Conservation (phyloP, 495 filamentous ascomycete genomes). For the Chaetomium fimeti region DNA sequence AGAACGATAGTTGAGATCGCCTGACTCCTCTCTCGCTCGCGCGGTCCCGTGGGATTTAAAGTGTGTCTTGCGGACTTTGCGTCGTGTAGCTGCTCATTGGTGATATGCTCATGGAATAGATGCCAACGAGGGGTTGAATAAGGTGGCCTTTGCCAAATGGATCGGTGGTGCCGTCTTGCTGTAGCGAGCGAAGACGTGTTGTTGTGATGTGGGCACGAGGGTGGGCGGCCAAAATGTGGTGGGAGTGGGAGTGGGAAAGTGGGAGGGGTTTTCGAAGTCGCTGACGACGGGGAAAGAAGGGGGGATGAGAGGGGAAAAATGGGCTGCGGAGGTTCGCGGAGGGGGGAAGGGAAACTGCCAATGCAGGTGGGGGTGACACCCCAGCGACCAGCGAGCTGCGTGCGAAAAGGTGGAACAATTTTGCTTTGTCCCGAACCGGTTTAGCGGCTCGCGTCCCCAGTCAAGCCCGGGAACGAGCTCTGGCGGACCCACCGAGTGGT, state of each 20-base stretch:
- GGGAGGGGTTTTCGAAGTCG: conserved; percentile 39
- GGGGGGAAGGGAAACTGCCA: conserved; percentile 26
- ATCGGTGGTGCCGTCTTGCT: conserved; percentile 30
- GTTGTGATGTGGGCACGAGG: conserved; percentile 1
- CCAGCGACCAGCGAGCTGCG: conserved; percentile 23
- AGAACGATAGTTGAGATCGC: conserved; percentile 55
- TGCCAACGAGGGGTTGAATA: conserved; percentile 25
- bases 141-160: conserved; percentile 32
- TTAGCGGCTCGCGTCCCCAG: conserved; percentile 26
- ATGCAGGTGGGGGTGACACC: conserved; percentile 31
- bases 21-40: conserved; percentile 51
- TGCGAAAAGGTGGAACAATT: conserved; percentile 28
- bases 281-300: conserved; percentile 30
- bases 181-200: conserved; percentile 28
- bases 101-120: conserved; percentile 54
- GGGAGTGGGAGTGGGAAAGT: conserved; percentile 26
- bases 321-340: conserved; percentile 30
- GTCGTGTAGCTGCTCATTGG: conserved; percentile 57
- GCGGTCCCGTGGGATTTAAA: conserved; percentile 60
- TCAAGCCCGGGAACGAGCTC: conserved; percentile 21
- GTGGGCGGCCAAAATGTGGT: conserved; percentile 15
- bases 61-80: conserved; percentile 54
- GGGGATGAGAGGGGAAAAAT: conserved; percentile 37
- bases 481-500: conserved; percentile 24
- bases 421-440: conserved; percentile 30